Conservation (phyloP, 2,329 filamentous ascomycete genomes). For the Zymoseptoria pseudotritici region DNA sequence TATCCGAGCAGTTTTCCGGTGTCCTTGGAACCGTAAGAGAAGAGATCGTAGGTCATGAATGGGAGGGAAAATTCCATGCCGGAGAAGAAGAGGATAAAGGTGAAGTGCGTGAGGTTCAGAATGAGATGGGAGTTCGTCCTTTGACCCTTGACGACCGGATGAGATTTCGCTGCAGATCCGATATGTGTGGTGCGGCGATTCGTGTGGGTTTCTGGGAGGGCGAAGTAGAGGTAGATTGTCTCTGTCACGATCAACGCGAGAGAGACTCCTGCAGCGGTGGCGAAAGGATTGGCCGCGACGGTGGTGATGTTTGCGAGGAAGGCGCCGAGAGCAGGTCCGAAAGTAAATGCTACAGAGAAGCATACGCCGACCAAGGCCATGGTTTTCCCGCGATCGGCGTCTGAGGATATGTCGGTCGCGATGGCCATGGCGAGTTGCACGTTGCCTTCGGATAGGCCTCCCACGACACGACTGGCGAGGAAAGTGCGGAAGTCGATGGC, state of each 20-base stretch:
- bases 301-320: constrained; percentile 70
- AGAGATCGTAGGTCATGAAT: constrained; percentile 95
- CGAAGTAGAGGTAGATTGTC: constrained; percentile 77
- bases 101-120: constrained; percentile 78
- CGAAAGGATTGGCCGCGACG: constrained; percentile 85
- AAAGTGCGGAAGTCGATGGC: constrained; percentile 95
- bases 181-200: constrained; percentile 14
- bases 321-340: constrained; percentile 86
- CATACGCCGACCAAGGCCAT: constrained; percentile 96
- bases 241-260: constrained; percentile 77
- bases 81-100: constrained; percentile 93
- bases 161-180: constrained; percentile 19
- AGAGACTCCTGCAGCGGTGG: constrained; percentile 81
- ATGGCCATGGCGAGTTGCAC: constrained; percentile 94
- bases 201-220: constrained; percentile 76
- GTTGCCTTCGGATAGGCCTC: constrained; percentile 91
- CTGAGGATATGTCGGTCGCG: constrained; percentile 89
- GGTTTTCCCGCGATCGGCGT: constrained; percentile 73
- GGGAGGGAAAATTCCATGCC: constrained; percentile 97
- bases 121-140: constrained; percentile 77
- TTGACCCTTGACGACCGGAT: constrained; percentile 26
- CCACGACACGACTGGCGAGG: constrained; percentile 83
- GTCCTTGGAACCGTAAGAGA: constrained; percentile 68
- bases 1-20: constrained; percentile 84
- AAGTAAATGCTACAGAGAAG: constrained; percentile 95